Conservation (phyloP, 495 filamentous ascomycete species). For the Geoglossum glabrum region DNA sequence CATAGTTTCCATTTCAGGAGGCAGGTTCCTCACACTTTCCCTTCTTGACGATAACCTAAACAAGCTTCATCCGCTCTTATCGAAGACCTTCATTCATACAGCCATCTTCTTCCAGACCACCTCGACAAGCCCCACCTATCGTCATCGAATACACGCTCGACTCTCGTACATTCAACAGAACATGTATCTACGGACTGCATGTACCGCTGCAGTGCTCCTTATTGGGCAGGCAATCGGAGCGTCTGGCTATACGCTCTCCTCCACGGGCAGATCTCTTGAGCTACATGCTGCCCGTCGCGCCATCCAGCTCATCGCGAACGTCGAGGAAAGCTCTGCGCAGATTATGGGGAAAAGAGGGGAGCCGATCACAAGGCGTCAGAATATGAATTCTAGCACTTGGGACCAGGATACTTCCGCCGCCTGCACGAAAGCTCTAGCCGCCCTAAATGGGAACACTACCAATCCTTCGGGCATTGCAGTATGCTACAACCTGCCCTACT, state of each 20-base stretch:
- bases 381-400: constrained; percentile 18
- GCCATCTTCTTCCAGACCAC: not conserved
- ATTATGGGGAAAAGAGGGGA: no score
- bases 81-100: not conserved
- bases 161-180: not conserved
- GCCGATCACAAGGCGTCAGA: not conserved
- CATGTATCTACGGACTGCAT: not conserved
- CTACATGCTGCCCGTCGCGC: no score
- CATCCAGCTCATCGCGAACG: no score
- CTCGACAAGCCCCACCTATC: not conserved
- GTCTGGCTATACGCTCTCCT: not conserved
- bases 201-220: not conserved
- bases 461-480: constrained; percentile 56
- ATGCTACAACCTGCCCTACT: constrained; percentile 52
- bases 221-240: not conserved
- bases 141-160: not conserved
- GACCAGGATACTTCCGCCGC: constrained; percentile 29
- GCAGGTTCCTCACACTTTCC: not conserved
- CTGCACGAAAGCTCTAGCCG: constrained; percentile 26
- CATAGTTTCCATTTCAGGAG: no score
- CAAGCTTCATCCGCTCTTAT: no score
- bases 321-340: no score
- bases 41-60: not conserved
- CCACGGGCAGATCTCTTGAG: not conserved
- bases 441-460: constrained; percentile 25